Percentiles rank a stretch among this genome's conserved stretches.
Conservation (phyloP, 306 rosid species). For the Dryas drummondii region DNA sequence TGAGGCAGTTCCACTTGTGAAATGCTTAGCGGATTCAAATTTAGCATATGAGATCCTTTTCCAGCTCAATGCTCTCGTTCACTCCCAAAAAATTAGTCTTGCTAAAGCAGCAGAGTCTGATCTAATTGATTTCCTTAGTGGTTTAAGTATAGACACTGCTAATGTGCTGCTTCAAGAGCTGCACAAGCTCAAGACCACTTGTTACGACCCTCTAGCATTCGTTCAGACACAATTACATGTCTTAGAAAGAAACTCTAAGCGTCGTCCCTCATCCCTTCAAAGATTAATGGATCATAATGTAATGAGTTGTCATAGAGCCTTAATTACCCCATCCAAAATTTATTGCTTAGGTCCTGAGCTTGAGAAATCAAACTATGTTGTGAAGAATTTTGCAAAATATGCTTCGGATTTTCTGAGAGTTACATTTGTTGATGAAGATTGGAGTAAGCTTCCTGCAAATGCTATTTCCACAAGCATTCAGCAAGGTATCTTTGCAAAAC, state of each 20-base stretch:
- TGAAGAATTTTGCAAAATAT: constrained; percentile 64
- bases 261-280: constrained; percentile 30
- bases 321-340: constrained; percentile 80
- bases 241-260: constrained; percentile 35
- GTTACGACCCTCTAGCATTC: constrained; percentile 63
- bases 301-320: constrained; percentile 89
- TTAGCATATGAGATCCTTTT: constrained; percentile 67
- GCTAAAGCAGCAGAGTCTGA: constrained; percentile 48
- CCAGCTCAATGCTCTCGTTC: constrained; percentile 84
- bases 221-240: constrained; percentile 51
- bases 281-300: constrained; percentile 55
- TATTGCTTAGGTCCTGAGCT: constrained; percentile 93
- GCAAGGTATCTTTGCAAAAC: constrained; percentile 56
- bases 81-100: constrained; percentile 75
- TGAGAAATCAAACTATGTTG: constrained; percentile 87
- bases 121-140: constrained; percentile 53
- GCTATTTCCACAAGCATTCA: constrained; percentile 61
- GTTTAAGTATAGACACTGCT: constrained; percentile 51
- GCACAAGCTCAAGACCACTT: constrained; percentile 63
- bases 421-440: constrained; percentile 93
- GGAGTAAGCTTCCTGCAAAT: constrained; percentile 74
- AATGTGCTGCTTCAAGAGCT: constrained; percentile 60
- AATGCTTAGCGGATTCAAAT: constrained; percentile 33
- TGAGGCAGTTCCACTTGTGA: constrained; percentile 69
- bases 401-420: constrained; percentile 86